Evolutionary conservation across 1,284 basidiomycete genomes (phyloP).

Genomic region (Ceratobasidium sp.): DNA sequence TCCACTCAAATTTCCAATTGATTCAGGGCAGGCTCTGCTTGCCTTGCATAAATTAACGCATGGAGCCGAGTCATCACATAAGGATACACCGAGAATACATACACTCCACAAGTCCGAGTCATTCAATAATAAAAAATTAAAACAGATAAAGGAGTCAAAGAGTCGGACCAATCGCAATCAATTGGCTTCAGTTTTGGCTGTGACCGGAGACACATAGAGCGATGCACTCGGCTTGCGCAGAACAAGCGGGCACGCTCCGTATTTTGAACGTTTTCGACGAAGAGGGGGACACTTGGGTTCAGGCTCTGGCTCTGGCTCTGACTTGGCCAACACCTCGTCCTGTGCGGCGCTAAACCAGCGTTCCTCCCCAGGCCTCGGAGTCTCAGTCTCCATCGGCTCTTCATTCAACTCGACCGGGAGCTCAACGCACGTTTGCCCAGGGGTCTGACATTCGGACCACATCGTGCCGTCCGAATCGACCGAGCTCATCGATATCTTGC

Average conservation of each 20-base stretch:
- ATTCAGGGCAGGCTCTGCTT: slow-evolving; percentile 25
- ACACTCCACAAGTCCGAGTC: slow-evolving; percentile 8
- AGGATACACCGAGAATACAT: background rate
- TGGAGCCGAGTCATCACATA: too few species aligned
- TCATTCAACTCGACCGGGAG: slow-evolving; percentile 26
- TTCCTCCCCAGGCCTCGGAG: slow-evolving; percentile 10
- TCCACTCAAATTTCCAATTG: background rate
- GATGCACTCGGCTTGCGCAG: slow-evolving; percentile 18
- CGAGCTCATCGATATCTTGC: slow-evolving; percentile 28
- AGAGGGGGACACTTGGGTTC: background rate
- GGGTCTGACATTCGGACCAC: slow-evolving; percentile 24
- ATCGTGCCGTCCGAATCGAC: slow-evolving; percentile 10
- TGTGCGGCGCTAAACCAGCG: slow-evolving; percentile 4
- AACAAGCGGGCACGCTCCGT: slow-evolving; percentile 17
- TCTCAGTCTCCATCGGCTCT: slow-evolving; percentile 9
- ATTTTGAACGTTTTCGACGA: slow-evolving; percentile 33
- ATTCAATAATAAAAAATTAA: slow-evolving; percentile 6
- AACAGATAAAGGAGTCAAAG: slow-evolving; percentile 1
- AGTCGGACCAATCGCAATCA: slow-evolving; percentile 7
- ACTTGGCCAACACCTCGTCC: background rate
- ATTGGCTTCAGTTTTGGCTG: slow-evolving; percentile 13
- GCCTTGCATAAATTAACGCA: background rate
- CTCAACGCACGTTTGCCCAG: background rate
- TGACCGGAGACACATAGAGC: slow-evolving; percentile 23
- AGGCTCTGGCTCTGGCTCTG: background rate